phyloP scores from a whole-genome alignment of 306 rosid genomes.

The Benincasa hispida region DNA sequence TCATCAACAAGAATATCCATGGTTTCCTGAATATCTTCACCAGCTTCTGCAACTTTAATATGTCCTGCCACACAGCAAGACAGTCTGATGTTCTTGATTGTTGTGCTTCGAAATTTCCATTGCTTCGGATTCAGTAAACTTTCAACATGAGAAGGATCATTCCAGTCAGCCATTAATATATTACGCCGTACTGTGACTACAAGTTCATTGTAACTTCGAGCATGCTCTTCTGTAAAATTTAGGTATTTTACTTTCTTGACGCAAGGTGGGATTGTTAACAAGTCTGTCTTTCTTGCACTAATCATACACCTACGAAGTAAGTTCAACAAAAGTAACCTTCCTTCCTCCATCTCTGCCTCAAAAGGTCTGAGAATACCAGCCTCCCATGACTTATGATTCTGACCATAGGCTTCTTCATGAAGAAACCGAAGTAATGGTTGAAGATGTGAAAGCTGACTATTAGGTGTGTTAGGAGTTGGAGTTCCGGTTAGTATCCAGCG shows the following conservation, averaged over 20 bases:
- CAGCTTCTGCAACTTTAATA: constrained; percentile 89
- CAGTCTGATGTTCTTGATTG: constrained; percentile 70
- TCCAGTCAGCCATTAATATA: constrained; percentile 97
- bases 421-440: constrained; percentile 92
- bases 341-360: constrained; percentile 98
- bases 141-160: constrained; percentile 92
- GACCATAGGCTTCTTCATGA: constrained; percentile 90
- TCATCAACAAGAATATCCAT: constrained; percentile 70
- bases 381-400: constrained; percentile 85
- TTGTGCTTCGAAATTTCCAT: constrained; percentile 74
- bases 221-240: constrained; percentile 74
- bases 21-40: constrained; percentile 95
- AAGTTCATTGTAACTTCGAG: constrained; percentile 83
- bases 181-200: constrained; percentile 86
- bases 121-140: constrained; percentile 86
- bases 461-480: constrained; percentile 95
- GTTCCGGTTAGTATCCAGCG: constrained; percentile 98
- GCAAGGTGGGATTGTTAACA: constrained; percentile 83
- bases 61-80: constrained; percentile 98
- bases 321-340: constrained; percentile 63
- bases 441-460: constrained; percentile 83
- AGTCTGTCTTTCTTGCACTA: constrained; percentile 79
- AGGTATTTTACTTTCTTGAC: constrained; percentile 50
- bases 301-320: constrained; percentile 77
- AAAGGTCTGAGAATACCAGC: constrained; percentile 89